Evolutionary conservation across 108 stramenopile genomes (phyloP).

Genomic region (Nannochloropsis oceanica): DNA sequence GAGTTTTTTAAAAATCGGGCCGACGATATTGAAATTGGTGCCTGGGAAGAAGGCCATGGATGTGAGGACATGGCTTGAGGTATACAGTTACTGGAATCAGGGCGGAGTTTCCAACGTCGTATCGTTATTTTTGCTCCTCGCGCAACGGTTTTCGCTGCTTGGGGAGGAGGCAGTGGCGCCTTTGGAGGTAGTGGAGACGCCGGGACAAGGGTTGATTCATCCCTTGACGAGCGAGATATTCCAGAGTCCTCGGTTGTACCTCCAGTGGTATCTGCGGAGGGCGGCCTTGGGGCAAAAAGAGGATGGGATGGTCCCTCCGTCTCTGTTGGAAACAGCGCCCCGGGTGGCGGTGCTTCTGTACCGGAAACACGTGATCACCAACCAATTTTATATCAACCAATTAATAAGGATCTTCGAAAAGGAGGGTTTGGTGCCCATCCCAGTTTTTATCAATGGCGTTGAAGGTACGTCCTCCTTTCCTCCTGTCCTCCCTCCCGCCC

Average conservation of each 20-base stretch:
- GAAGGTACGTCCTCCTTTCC: too few species aligned
- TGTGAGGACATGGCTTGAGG: conserved; percentile 59
- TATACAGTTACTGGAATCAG: conserved; percentile 59
- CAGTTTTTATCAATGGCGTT: conserved; percentile 74
- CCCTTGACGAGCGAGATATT: conserved; percentile 30
- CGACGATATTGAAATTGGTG: conserved; percentile 54
- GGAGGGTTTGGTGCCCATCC: conserved; percentile 55
- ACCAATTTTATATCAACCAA: conserved; percentile 54
- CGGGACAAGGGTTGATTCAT: conserved; percentile 58
- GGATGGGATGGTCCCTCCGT: background rate
- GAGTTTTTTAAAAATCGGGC: conserved; percentile 63
- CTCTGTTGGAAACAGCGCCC: conserved; percentile 46
- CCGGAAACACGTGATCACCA: conserved; percentile 65
- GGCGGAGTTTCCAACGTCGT: conserved; percentile 19
- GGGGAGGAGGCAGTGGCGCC: background rate
- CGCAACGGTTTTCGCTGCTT: conserved; percentile 6
- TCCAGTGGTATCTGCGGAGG: conserved; percentile 46
- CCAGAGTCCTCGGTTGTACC: conserved; percentile 26
- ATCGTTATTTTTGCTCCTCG: conserved; percentile 16
- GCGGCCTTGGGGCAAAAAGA: background rate
- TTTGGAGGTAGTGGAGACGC: conserved; percentile 45
- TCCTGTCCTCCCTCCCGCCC: background rate
- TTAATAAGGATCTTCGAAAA: conserved; percentile 50
- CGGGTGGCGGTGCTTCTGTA: conserved; percentile 57
- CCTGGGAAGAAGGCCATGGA: conserved; percentile 68